These are phyloP conservation scores for Picea glauca DNA, from an alignment of 75 land plant species.

Conservation along the genomic window DNA sequence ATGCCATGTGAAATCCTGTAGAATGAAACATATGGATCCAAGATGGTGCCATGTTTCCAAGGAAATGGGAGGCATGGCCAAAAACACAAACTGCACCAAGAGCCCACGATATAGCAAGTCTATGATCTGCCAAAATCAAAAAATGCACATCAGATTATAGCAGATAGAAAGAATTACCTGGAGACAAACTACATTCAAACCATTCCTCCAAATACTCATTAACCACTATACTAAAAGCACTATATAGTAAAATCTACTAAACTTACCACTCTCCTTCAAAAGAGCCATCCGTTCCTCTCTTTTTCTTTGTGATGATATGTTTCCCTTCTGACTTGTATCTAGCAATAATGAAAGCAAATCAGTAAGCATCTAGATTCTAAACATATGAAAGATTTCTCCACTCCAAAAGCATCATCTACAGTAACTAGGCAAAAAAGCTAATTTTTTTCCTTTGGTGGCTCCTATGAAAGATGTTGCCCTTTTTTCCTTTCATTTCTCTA, in stretches of 20 bases:
- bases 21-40: conserved; percentile 87
- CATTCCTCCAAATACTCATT: too few species aligned
- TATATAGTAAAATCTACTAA: too few species aligned
- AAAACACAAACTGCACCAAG: conserved; percentile 84
- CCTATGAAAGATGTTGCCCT: background rate
- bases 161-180: too few species aligned
- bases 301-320: conserved; percentile 57
- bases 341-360: too few species aligned
- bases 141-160: too few species aligned
- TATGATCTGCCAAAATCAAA: too few species aligned
- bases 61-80: conserved; percentile 80
- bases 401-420: background rate
- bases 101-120: conserved; percentile 91
- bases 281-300: conserved; percentile 64
- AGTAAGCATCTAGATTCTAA: too few species aligned
- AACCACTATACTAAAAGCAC: too few species aligned
- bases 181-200: too few species aligned
- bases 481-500: background rate
- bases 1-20: conserved; percentile 73
- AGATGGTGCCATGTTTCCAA: conserved; percentile 54
- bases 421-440: too few species aligned
- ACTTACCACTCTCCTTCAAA: conserved; percentile 89
- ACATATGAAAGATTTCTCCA: background rate
- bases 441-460: background rate
- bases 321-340: conserved; percentile 25